Evolutionary conservation across 371 early-diverging fungal species (phyloP).

Genomic region (Mucor saturninus): DNA sequence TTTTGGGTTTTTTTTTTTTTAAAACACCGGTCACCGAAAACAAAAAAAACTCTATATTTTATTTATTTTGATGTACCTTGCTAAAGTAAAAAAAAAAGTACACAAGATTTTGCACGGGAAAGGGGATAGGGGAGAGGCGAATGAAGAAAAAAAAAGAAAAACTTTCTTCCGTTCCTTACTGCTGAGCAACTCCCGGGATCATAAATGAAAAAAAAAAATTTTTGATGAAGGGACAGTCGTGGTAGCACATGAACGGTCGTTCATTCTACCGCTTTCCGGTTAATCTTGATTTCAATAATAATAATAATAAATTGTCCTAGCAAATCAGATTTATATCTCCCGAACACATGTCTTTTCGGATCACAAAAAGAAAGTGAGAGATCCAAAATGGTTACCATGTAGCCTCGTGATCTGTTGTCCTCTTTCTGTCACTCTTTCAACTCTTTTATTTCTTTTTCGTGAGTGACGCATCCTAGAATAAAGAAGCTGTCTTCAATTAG

Average conservation of each 20-base stretch:
- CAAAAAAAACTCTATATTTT: not conserved
- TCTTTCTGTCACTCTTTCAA: too few relatives aligned
- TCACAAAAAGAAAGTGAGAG: not conserved
- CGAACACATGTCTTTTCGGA: slow-evolving; percentile 1
- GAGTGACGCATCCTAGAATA: too few relatives aligned
- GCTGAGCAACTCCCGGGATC: not conserved
- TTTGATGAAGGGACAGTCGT: not conserved
- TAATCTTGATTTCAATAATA: slow-evolving; percentile 4
- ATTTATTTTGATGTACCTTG: not conserved
- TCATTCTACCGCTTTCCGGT: slow-evolving; percentile 3
- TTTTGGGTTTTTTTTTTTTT: not conserved
- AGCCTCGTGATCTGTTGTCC: not conserved
- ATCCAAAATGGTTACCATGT: too few relatives aligned
- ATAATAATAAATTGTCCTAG: not conserved
- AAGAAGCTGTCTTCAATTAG: too few relatives aligned
- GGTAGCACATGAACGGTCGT: not conserved
- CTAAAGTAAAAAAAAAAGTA: too few relatives aligned
- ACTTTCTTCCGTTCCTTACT: too few relatives aligned
- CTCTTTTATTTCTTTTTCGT: too few relatives aligned
- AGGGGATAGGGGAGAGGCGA: too few relatives aligned
- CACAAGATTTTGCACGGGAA: too few relatives aligned
- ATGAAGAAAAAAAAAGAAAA: too few relatives aligned
- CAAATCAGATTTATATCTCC: not conserved
- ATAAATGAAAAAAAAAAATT: not conserved
- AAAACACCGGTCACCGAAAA: not conserved